Evolutionary conservation across 768 basidiomycete species (phyloP).

Genomic region (Filobasidium wieringae): DNA sequence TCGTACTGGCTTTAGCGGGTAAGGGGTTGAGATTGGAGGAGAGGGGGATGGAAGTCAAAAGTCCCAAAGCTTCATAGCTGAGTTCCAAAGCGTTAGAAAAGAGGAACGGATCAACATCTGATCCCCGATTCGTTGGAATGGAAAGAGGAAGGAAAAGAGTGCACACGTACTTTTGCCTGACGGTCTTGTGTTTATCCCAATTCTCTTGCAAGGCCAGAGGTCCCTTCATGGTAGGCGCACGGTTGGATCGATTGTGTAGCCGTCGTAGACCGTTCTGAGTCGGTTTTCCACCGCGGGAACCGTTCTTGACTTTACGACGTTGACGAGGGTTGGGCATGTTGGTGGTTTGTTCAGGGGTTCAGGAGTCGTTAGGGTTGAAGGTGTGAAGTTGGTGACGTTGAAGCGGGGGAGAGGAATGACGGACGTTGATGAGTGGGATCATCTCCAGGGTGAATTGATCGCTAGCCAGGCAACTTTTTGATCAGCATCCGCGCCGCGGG

Average conservation of each 20-base stretch:
- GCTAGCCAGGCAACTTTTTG: not conserved
- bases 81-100: no score
- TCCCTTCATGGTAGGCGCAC: slow-evolving; percentile 61
- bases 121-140: not conserved
- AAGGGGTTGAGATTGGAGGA: slow-evolving; percentile 8
- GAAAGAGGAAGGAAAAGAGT: not conserved
- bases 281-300: slow-evolving; percentile 61
- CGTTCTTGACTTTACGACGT: slow-evolving; percentile 69
- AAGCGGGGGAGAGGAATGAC: no score
- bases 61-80: slow-evolving; percentile 36
- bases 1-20: not conserved
- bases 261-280: slow-evolving; percentile 47
- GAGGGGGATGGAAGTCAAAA: slow-evolving; percentile 31
- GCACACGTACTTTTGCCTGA: slow-evolving; percentile 71
- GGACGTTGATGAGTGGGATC: no score
- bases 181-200: slow-evolving; percentile 79
- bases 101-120: not conserved
- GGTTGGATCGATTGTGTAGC: slow-evolving; percentile 59
- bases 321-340: slow-evolving; percentile 90
- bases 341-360: no score
- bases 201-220: slow-evolving; percentile 68
- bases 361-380: no score
- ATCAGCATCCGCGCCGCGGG: not conserved
- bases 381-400: no score
- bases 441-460: no score